These are phyloP conservation scores for Quercus tomentella DNA, from an alignment of 331 rosid species.

Conservation along the genomic window DNA sequence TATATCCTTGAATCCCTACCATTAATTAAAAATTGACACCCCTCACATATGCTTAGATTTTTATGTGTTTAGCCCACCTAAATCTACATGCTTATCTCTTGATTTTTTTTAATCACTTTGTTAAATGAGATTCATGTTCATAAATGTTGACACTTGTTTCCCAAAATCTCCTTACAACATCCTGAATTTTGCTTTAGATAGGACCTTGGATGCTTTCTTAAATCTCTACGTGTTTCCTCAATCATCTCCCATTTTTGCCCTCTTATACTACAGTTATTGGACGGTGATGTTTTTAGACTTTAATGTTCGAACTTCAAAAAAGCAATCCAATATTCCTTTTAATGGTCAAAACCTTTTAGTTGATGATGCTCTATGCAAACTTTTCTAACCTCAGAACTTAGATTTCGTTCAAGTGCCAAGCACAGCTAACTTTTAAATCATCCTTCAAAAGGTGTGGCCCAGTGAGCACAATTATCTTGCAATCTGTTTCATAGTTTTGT, in stretches of 20 bases:
- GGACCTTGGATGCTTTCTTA: neutral
- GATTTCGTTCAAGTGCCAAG: slow-evolving; percentile 24
- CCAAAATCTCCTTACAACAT: neutral
- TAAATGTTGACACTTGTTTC: neutral
- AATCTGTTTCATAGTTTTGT: slow-evolving; percentile 24
- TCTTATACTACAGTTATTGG: slow-evolving; percentile 8
- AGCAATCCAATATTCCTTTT: slow-evolving; percentile 2
- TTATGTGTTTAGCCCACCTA: no score
- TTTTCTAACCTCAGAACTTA: neutral
- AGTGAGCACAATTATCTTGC: slow-evolving; percentile 22
- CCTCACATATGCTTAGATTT: no score
- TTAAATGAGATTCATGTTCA: neutral
- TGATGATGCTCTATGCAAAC: neutral
- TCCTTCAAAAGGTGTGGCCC: slow-evolving; percentile 32
- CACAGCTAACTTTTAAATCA: slow-evolving; percentile 24
- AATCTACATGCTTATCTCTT: no score
- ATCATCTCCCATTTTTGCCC: neutral
- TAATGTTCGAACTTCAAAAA: neutral
- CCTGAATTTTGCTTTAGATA: neutral
- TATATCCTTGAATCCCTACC: no score
- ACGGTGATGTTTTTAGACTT: slow-evolving; percentile 3
- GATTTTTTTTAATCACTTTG: no score
- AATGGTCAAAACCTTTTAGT: neutral
- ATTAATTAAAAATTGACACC: no score
- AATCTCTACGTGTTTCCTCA: neutral